phyloP scores from a whole-genome alignment of 2,329 filamentous ascomycete genomes.

The Zarea fungicola region DNA sequence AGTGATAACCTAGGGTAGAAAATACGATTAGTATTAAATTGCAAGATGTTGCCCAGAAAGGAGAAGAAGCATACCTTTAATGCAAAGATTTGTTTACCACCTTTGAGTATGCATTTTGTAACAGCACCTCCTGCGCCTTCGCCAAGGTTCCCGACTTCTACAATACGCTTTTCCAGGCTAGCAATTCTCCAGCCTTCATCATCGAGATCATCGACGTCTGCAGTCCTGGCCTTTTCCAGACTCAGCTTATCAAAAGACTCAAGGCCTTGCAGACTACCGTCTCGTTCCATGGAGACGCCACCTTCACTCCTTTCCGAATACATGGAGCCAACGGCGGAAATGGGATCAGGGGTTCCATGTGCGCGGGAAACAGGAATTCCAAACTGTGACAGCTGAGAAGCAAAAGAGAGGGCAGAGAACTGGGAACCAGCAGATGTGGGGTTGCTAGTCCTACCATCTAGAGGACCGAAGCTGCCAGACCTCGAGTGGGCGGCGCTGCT shows the following conservation, averaged over 20 bases:
- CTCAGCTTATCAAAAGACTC: constrained; percentile 75
- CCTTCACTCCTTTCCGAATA: constrained; percentile 78
- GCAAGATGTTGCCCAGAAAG: constrained; percentile 6
- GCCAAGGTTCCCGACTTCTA: constrained; percentile 82
- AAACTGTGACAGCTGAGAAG: constrained; percentile 62
- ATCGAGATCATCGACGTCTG: constrained; percentile 92
- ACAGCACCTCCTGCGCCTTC: constrained; percentile 96
- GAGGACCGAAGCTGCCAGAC: constrained; percentile 74
- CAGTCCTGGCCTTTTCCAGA: constrained; percentile 72
- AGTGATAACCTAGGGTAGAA: constrained; percentile 72
- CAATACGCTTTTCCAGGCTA: constrained; percentile 79
- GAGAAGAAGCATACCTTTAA: constrained; percentile 65
- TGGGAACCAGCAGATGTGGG: constrained; percentile 84
- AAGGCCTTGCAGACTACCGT: constrained; percentile 72
- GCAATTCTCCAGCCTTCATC: constrained; percentile 94
- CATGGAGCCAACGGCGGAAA: constrained; percentile 80
- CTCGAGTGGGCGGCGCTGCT: constrained; percentile 73
- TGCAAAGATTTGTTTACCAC: constrained; percentile 90
- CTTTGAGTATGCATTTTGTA: constrained; percentile 82
- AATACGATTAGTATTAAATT: constrained; percentile 16
- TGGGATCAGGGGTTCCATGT: constrained; percentile 72
- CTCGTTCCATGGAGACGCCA: constrained; percentile 72
- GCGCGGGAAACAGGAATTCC: constrained; percentile 61
- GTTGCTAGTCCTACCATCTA: constrained; percentile 72
- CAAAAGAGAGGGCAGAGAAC: constrained; percentile 78